Evolutionary conservation across 1,284 basidiomycete genomes (phyloP), one percentile per base, ranked within the genome.

Genomic region (Abortiporus biennis): DNA sequence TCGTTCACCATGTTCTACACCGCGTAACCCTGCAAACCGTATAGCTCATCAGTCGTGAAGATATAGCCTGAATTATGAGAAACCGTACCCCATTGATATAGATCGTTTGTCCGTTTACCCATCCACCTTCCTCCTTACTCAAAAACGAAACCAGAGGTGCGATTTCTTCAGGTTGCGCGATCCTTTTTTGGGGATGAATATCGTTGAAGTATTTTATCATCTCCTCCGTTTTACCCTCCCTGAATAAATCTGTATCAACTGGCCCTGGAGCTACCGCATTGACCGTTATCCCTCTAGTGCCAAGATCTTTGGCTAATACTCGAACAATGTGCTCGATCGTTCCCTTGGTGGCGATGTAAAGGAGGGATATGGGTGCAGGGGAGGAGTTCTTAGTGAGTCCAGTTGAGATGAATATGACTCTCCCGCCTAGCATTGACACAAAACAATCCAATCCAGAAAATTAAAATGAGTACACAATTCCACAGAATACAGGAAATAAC

Each of bases 231-330:
- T 78, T 80, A 21, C 73, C 74, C 21, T 65, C 57, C 21, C 72
- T 65, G 64, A 78, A 78, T 23, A 75, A 56, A 11, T 70, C 63
- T 2, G 76, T 78, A 46, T 74, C 72, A 25, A 72, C 67, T 2
- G 75, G 74, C 0, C 76, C 73, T 12, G 75, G 75, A 0, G 71
- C 69, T 40, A 81, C 56, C 15, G 69, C 68, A 61, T 81, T 81
- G 36, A 80, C 77, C 0, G 71, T 77, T 48, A 80, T 68, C 3
- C 71, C 71, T 4, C 63, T 58, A 5, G 62, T 49, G 1, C 76
- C 76, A 29, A 78, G 64, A 49, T 78, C 73, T 49, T 78, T 77
- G 2, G 75, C 69, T n/a, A 80, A 67, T 16, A 77, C 68, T n/a
- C 75, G 69, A n/a, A 69, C 62, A 38, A 79, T 61, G 47, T 79